phyloP scores from a whole-genome alignment of 2,329 filamentous ascomycete species.

The Plectosphaerella sp. region DNA sequence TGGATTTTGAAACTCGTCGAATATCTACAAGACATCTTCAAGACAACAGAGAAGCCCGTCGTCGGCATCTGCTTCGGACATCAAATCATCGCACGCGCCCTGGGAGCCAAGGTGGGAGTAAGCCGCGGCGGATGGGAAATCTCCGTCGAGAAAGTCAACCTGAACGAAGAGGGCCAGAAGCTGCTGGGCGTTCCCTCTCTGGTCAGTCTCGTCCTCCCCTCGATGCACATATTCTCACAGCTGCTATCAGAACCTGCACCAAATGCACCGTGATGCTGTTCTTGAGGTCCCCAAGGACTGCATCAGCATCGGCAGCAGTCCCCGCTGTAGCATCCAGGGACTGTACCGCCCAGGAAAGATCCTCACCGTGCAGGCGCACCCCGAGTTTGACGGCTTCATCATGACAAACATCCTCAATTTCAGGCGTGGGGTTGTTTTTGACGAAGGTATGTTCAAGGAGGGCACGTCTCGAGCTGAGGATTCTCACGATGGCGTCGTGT shows the following conservation, averaged over 20 bases:
- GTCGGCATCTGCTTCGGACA: conserved; percentile 25
- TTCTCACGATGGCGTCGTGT: too few relatives aligned
- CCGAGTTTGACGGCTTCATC: conserved; percentile 36
- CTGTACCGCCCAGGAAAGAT: conserved; percentile 31
- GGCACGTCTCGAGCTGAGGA: too few relatives aligned
- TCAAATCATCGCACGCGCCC: conserved; percentile 39
- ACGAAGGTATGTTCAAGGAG: too few relatives aligned
- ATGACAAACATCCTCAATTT: conserved; percentile 21
- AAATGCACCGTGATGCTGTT: conserved; percentile 43
- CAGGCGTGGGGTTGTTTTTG: too few relatives aligned
- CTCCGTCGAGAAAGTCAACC: conserved; percentile 31
- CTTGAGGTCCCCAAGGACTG: conserved; percentile 30
- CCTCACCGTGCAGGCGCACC: conserved; percentile 40
- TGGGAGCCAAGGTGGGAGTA: conserved; percentile 25
- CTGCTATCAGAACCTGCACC: conserved; percentile 22
- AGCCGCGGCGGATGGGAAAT: conserved; percentile 39
- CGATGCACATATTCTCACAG: not conserved
- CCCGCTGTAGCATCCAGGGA: conserved; percentile 31
- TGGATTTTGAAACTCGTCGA: conserved; percentile 17
- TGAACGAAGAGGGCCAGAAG: conserved; percentile 33
- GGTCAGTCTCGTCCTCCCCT: conserved; percentile 15
- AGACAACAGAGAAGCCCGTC: not conserved
- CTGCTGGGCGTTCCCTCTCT: conserved; percentile 28
- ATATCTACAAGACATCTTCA: not conserved
- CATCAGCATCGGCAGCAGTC: conserved; percentile 33